These are phyloP conservation scores for Onygenales sp. DNA, from an alignment of 2,329 filamentous ascomycete genomes.

Conservation along the genomic window DNA sequence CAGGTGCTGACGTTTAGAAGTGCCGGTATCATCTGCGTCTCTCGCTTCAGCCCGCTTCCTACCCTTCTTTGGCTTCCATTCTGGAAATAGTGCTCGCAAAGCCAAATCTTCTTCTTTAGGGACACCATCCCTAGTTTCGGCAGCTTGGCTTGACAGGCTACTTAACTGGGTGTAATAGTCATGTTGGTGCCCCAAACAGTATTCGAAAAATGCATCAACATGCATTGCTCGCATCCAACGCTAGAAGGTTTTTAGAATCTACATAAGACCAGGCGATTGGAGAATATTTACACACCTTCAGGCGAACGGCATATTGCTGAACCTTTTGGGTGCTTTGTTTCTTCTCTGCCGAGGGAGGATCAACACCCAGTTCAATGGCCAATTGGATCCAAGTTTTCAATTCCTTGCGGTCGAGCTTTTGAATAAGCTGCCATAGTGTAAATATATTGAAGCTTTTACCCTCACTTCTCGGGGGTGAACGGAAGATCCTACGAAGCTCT, in stretches of 20 bases:
- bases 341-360: constrained; percentile 70
- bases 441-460: constrained; percentile 78
- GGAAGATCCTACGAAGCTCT: constrained; percentile 65
- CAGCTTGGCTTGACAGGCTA: constrained; percentile 50
- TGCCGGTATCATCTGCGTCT: constrained; percentile 46
- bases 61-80: constrained; percentile 55
- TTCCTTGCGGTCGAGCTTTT: constrained; percentile 67
- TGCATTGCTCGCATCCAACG: constrained; percentile 98
- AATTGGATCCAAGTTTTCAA: constrained; percentile 90
- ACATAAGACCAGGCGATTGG: neutral
- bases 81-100: constrained; percentile 70
- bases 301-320: constrained; percentile 82
- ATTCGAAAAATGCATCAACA: constrained; percentile 90
- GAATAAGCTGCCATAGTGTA: constrained; percentile 66
- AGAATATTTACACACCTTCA: constrained; percentile 57
- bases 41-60: constrained; percentile 53
- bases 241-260: constrained; percentile 32
- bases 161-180: constrained; percentile 73
- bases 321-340: constrained; percentile 88
- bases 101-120: constrained; percentile 81
- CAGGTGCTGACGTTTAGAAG: constrained; percentile 52
- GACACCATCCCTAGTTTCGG: constrained; percentile 67
- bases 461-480: constrained; percentile 72
- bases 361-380: constrained; percentile 77
- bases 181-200: constrained; percentile 67